Evolutionary conservation across 352 stramenopile species (phyloP), one percentile per base, ranked within the genome.

Genomic region (Phytophthora brassicae): DNA sequence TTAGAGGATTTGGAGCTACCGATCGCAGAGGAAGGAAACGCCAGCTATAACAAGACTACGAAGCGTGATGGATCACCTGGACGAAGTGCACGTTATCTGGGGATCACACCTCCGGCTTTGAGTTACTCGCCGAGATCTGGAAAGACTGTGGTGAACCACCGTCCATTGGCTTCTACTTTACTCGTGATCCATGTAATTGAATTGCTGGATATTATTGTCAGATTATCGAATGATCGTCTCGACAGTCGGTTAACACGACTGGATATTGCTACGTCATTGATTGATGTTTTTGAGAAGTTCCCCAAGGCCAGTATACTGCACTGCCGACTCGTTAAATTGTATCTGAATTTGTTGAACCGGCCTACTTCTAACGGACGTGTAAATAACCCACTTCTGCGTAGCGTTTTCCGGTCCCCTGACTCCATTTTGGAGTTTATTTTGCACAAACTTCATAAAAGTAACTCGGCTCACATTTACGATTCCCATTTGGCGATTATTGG

Each of bases 371-470:
- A 79, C 31, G 80, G 74, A 5, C 70, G 79, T 4, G 77, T 92
- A 20, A 92, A 87, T 49, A 92, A 92, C n/a, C 83, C 83, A 9
- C 69, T 92, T 0, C 39, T 92, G 29, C 74, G 81, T 23, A 90
- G 79, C 52, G 66, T 92, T 13, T 90, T 92, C 46, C 81, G 77
- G 4, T 84, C 79, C 0, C 83, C 81, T 2, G 75, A 85, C 52
- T 90, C 81, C 1, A 71, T 92, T 17, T 59, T 90, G 41, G 71
- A 75, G 22, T 90, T 89, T 22, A 89, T 92, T 48, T 68, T 89
- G 60, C 67, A 72, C 28, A 90, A 90, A 48, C 43, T 92, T 12
- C 50, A 86, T 49, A 56, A 72, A 11, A 90, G 74, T 29, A 56
- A 60, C 7, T 71, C 70, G 17, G 70, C 62, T 6, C 83, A 88